phyloP scores from a whole-genome alignment of 2,329 filamentous ascomycete species.

The Verticillium dahliae region DNA sequence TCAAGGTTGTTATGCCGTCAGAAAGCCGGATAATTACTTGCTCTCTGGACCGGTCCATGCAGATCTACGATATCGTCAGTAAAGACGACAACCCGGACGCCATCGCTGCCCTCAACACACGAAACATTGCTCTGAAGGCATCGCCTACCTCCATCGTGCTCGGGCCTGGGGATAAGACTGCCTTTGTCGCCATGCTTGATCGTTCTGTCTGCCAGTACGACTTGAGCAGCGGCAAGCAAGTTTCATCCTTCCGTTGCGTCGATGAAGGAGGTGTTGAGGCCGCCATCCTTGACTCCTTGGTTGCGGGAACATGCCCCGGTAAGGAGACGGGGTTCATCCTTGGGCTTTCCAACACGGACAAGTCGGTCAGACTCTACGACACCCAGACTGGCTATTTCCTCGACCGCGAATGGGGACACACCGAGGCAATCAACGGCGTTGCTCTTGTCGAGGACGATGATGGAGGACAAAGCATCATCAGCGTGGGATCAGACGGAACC shows the following conservation, averaged over 20 bases:
- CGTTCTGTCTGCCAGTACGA: conserved; percentile 56
- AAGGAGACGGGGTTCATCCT: conserved; percentile 62
- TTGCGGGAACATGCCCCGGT: conserved; percentile 50
- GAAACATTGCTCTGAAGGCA: conserved; percentile 75
- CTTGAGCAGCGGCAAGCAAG: conserved; percentile 60
- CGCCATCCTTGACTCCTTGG: conserved; percentile 75
- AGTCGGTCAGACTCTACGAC: conserved; percentile 88
- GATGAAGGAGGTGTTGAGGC: conserved; percentile 77
- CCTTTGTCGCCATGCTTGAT: conserved; percentile 55
- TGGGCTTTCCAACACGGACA: conserved; percentile 91
- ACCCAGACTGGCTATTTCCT: conserved; percentile 68
- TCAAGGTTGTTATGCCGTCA: conserved; percentile 65
- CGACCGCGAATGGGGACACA: conserved; percentile 90
- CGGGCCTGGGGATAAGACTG: conserved; percentile 51
- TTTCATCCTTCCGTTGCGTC: conserved; percentile 72
- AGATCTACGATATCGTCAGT: conserved; percentile 71
- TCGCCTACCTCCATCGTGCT: conserved; percentile 81
- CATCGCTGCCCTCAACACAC: conserved; percentile 70
- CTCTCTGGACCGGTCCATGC: conserved; percentile 80
- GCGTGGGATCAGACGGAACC: conserved; percentile 72
- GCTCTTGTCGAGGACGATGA: conserved; percentile 59
- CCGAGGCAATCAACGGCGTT: conserved; percentile 84
- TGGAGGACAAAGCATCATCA: conserved; percentile 55
- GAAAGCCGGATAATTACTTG: conserved; percentile 75
- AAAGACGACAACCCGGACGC: conserved; percentile 58